Percentiles rank a stretch among this genome's conserved stretches.
phyloP scores from a whole-genome alignment of 2,329 filamentous ascomycete species.

The Shiraia sp. region DNA sequence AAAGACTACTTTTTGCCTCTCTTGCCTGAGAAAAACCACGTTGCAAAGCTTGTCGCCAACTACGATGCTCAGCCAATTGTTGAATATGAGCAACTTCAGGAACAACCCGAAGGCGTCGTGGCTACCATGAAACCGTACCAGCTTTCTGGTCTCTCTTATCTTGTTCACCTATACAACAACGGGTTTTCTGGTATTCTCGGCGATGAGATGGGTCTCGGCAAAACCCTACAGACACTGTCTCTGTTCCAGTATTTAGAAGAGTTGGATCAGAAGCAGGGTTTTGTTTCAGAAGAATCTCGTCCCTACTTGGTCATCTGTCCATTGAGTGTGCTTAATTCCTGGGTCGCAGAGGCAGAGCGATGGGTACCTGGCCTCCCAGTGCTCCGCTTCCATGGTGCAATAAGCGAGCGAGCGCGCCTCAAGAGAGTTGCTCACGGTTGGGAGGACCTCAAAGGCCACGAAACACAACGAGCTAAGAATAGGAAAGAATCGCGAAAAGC shows the following conservation, averaged over 20 bases:
- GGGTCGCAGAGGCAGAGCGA: conserved; percentile 96
- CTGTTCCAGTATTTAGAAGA: conserved; percentile 96
- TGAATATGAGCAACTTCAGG: conserved; percentile 46
- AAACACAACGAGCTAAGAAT: conserved; percentile 75
- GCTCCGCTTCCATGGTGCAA: conserved; percentile 94
- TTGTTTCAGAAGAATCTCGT: conserved; percentile 66
- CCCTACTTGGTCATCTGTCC: conserved; percentile 97
- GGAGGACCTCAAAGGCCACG: conserved; percentile 52
- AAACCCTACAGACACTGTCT: conserved; percentile 98
- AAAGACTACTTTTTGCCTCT: conserved; percentile 53
- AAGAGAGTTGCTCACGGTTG: conserved; percentile 54
- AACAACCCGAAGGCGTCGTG: conserved; percentile 52
- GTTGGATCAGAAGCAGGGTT: conserved; percentile 64
- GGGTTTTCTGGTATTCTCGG: conserved; percentile 97
- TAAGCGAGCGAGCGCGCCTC: conserved; percentile 77
- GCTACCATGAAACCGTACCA: conserved; percentile 89
- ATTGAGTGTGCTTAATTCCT: conserved; percentile 94
- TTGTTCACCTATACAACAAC: conserved; percentile 99
- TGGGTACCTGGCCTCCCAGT: conserved; percentile 88
- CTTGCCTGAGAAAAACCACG: conserved; percentile 50
- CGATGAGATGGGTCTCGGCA: conserved; percentile 99
- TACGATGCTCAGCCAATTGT: conserved; percentile 31
- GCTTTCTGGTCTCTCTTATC: conserved; percentile 95
- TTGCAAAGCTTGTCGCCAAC: conserved; percentile 43
- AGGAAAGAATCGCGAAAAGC: conserved; percentile 90